Percentiles rank a stretch among this genome's conserved stretches.
Evolutionary conservation across 176 grass and related monocot species (phyloP).

Genomic region (Ensete glaucum): DNA sequence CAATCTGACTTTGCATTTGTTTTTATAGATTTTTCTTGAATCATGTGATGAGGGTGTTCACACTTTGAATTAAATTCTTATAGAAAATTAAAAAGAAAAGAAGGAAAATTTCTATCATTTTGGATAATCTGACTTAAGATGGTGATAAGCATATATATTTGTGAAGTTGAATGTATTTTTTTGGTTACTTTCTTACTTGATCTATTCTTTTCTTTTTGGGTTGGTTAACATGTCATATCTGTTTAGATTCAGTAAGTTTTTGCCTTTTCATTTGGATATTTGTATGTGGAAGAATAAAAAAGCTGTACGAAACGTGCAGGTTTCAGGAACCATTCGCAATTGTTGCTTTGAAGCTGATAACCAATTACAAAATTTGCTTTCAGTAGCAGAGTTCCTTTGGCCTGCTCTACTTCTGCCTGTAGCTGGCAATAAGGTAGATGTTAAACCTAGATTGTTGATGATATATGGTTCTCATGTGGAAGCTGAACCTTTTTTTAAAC

Average conservation of each 20-base stretch:
- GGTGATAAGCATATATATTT: no score
- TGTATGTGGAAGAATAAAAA: not conserved
- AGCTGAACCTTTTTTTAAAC: not conserved
- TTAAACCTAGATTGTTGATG: not conserved
- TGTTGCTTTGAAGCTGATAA: conserved; percentile 98
- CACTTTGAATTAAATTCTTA: no score
- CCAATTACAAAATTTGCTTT: conserved; percentile 76
- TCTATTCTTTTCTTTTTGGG: not conserved
- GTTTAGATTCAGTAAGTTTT: not conserved
- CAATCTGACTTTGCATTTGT: no score
- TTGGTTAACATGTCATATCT: not conserved
- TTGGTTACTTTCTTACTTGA: not conserved
- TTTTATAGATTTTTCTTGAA: no score
- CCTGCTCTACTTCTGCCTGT: conserved; percentile 80
- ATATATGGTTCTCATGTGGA: not conserved
- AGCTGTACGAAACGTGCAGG: conserved; percentile 30
- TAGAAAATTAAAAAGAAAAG: no score
- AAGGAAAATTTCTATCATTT: no score
- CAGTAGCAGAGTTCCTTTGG: conserved; percentile 91
- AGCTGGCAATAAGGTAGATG: conserved; percentile 74
- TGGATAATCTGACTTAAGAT: no score
- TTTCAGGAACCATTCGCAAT: conserved; percentile 75
- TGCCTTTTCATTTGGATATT: not conserved
- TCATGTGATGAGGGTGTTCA: no score
- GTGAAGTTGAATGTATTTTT: not conserved